Evolutionary conservation across 176 grass and related monocot genomes (phyloP).

Genomic region (maize (Zea mays)): DNA sequence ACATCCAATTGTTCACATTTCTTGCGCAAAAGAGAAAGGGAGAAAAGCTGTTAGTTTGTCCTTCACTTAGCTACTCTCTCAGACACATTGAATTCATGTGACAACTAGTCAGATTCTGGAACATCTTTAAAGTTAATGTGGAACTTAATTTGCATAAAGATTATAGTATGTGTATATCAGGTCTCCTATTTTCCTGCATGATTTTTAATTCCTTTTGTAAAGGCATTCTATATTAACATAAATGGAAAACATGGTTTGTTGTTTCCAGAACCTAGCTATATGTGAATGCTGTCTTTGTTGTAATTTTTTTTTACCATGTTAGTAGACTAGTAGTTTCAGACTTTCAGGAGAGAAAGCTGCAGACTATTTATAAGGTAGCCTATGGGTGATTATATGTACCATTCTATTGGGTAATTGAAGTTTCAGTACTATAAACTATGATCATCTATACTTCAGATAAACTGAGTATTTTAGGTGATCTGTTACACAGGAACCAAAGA

Average conservation of each 20-base stretch:
- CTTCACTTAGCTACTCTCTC: not conserved
- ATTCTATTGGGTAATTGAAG: slow-evolving; percentile 16
- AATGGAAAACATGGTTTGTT: slow-evolving; percentile 13
- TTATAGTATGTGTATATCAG: not conserved
- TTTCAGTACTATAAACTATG: slow-evolving; percentile 3
- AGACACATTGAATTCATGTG: slow-evolving; percentile 17
- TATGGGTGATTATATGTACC: not conserved
- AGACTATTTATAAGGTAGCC: not conserved
- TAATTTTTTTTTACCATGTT: slow-evolving; percentile 21
- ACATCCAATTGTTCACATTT: not conserved
- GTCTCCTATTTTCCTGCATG: slow-evolving; percentile 2
- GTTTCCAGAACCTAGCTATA: slow-evolving; percentile 23
- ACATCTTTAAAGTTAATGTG: not conserved
- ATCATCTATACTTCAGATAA: slow-evolving; percentile 24
- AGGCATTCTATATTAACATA: not conserved
- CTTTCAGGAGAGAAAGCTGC: slow-evolving; percentile 1
- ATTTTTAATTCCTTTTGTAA: slow-evolving; percentile 2
- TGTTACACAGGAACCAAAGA: slow-evolving; percentile 75
- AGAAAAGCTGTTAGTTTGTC: not conserved
- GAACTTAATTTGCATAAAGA: not conserved
- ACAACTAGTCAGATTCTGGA: not conserved
- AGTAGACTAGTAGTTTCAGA: slow-evolving; percentile 8
- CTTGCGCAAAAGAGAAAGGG: not conserved
- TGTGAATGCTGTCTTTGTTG: slow-evolving; percentile 16
- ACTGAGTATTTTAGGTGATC: slow-evolving; percentile 31